phyloP scores from a whole-genome alignment of 2,329 filamentous ascomycete species.

The Monilinia fructigena region DNA sequence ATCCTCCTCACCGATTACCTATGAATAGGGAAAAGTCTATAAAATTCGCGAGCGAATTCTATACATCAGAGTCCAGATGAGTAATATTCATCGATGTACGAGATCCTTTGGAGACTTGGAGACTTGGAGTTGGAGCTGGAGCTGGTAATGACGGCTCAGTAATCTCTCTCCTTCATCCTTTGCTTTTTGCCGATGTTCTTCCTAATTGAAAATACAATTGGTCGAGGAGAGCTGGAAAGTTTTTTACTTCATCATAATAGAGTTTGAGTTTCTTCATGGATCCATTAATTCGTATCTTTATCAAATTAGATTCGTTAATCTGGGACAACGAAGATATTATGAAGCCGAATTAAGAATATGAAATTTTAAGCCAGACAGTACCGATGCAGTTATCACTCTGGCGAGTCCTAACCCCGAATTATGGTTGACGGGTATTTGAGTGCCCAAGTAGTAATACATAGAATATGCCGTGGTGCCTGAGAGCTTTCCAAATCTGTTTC shows the following conservation, averaged over 20 bases:
- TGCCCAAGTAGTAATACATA: too few relatives aligned
- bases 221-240: background rate
- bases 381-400: background rate
- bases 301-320: background rate
- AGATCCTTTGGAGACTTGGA: too few relatives aligned
- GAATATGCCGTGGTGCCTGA: too few relatives aligned
- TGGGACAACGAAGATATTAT: background rate
- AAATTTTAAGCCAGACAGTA: background rate
- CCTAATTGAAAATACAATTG: slow-evolving; percentile 2
- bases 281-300: background rate
- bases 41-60: background rate
- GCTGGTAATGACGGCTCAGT: too few relatives aligned
- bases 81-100: too few relatives aligned
- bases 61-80: background rate
- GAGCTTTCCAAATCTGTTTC: too few relatives aligned
- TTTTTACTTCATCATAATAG: slow-evolving; percentile 6
- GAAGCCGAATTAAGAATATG: slow-evolving; percentile 3
- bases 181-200: background rate
- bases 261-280: slow-evolving; percentile 1
- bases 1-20: slow-evolving; percentile 1
- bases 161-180: background rate
- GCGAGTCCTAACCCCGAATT: background rate
- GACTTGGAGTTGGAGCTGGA: too few relatives aligned
- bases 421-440: background rate
- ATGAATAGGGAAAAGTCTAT: background rate